Evolutionary conservation across 78 protist genomes (phyloP), one percentile per base, ranked within the genome.

Genomic region (Reticulomyxa filosa): DNA sequence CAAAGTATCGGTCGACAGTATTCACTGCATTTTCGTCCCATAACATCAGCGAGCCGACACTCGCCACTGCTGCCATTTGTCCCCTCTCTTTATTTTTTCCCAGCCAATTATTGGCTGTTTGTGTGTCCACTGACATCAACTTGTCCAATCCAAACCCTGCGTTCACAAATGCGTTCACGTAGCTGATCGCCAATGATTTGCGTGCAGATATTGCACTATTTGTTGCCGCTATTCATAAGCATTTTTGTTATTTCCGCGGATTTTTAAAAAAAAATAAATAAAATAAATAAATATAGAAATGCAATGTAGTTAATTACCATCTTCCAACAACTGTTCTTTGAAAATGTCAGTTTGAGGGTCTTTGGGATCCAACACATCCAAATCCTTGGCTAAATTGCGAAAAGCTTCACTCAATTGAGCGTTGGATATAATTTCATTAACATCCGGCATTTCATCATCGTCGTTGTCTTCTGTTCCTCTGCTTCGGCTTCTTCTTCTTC

Each of bases 21-120:
- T n/a, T n/a, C n/a, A n/a, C n/a, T n/a, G n/a, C 81, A 34, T 89
- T 93, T 17, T 83, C 82, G 62, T 93, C 96, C 98, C 98, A 94
- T 38, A 85, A 61, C 36, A 68, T 26, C 5, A 94, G 27, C 76
- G 83, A 42, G 57, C 98, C 98, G n/a, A 89, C 67, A 5, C 92
- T 78, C 3, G 97, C 98, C 4, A 90, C 89, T 0, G 97, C 96
- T 22, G 76, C 33, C 72, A 86, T 80, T 69, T 78, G 81, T 32
- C 94, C 90, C 48, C 77, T 82, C 46, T 84, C 98, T 74, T 87
- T 88, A 79, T 82, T 76, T 65, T 83, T 83, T 80, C 61, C 81
- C 46, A 85, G 33, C 96, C 96, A 84, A 71, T 63, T 62, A 22
- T 62, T 62, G 25, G 37, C 84, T 11, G n/a, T n/a, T n/a, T n/a